phyloP scores from a whole-genome alignment of 179 eudicot genomes.

The Beta macrorhiza region DNA sequence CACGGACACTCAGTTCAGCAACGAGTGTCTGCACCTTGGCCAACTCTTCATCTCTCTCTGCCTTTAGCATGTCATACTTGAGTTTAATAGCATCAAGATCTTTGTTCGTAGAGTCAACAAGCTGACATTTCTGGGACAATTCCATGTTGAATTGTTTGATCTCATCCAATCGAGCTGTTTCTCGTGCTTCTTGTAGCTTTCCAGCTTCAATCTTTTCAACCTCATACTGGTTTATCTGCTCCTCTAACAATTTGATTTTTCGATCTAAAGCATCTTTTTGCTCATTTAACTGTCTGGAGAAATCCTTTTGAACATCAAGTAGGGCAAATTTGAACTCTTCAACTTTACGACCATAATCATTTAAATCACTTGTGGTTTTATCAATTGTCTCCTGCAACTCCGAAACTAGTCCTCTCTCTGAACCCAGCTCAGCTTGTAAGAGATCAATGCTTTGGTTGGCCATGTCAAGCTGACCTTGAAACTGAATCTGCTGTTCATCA shows the following conservation, averaged over 20 bases:
- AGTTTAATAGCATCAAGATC: constrained; percentile 31
- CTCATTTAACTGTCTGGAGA: constrained; percentile 49
- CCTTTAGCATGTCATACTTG: constrained; percentile 33
- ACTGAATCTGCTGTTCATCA: constrained; percentile 20
- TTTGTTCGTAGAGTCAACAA: constrained; percentile 27
- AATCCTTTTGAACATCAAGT: constrained; percentile 30
- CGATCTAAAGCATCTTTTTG: constrained; percentile 23
- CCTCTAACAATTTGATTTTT: constrained; percentile 34
- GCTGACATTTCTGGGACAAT: constrained; percentile 14
- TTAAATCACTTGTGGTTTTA: constrained; percentile 24
- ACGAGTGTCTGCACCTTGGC: constrained; percentile 31
- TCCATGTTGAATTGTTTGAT: constrained; percentile 25
- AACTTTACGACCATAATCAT: constrained; percentile 27
- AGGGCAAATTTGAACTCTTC: constrained; percentile 34
- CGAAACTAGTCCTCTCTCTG: constrained; percentile 44
- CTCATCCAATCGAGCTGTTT: constrained; percentile 22
- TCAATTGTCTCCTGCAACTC: constrained; percentile 46
- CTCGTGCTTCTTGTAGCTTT: constrained; percentile 24
- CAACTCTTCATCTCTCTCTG: constrained; percentile 33
- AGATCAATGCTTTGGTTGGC: constrained; percentile 38
- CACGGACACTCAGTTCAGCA: constrained; percentile 27
- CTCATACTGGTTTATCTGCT: constrained; percentile 47
- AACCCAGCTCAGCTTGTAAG: constrained; percentile 44
- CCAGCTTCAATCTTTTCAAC: constrained; percentile 40
- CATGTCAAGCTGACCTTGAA: constrained; percentile 45